These are phyloP conservation scores for Sugiyamaella floridensis DNA, from an alignment of 805 yeast species.

Conservation along the genomic window DNA sequence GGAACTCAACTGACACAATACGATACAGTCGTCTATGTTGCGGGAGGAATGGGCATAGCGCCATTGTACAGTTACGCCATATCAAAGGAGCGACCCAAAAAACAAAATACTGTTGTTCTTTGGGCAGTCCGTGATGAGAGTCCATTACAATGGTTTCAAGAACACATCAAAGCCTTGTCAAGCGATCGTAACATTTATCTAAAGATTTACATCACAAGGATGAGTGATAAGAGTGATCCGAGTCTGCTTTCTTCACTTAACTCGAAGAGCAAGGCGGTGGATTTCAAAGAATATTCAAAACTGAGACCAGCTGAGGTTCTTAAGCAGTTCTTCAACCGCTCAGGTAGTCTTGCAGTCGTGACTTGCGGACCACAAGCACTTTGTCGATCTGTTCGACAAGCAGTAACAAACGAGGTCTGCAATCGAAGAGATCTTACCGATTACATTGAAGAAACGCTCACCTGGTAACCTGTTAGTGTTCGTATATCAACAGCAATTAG, in stretches of 20 bases:
- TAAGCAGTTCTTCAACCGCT: neutral
- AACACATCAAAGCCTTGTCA: constrained; percentile 14
- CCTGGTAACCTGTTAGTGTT: constrained; percentile 42
- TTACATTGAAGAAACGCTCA: constrained; percentile 61
- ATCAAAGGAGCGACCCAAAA: neutral
- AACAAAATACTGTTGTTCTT: constrained; percentile 20
- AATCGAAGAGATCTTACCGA: constrained; percentile 46
- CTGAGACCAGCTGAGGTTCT: neutral
- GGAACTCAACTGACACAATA: constrained; percentile 35
- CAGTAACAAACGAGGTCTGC: constrained; percentile 39
- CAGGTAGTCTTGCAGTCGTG: neutral
- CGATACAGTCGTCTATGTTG: constrained; percentile 18
- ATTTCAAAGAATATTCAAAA: neutral
- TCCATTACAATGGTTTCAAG: constrained; percentile 26
- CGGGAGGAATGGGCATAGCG: neutral
- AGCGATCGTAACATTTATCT: neutral
- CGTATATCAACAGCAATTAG: neutral
- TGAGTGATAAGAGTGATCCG: neutral
- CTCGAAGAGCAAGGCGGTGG: neutral
- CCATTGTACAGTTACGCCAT: constrained; percentile 27
- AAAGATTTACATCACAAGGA: neutral
- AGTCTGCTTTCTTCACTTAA: neutral
- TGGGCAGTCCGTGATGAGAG: constrained; percentile 27
- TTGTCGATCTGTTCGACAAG: constrained; percentile 49
- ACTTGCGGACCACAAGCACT: constrained; percentile 54